Base-by-base conservation (phyloP, 148 eudicot species). In the Rheum nobile region DNA sequence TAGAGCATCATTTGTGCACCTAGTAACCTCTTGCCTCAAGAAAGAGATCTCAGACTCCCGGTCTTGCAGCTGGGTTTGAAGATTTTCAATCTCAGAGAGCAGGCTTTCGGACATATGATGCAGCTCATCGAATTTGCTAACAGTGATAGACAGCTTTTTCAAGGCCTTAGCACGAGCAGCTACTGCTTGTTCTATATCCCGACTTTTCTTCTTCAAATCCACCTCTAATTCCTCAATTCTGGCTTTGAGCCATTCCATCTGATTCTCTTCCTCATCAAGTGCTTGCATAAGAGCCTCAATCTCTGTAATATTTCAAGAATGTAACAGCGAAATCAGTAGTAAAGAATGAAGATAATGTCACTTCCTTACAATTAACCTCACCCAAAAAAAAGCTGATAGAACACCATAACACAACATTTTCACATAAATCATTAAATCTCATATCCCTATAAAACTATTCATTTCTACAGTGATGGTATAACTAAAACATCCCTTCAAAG, bases 71-170 rank as follows among this genome's bases (percentile, higher is more conserved):
- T 88, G 94, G 26, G 87, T 81, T 79, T 90, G 99, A 72, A 95
- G 96, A 80, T 87, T 88, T 85, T 95, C 99, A 80, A 95, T 84
- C 87, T 95, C 97, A 75, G 94, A 82, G 24, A 95, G 92, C 52
- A 95, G 97, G 83, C 84, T 82, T 82, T 87, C 91, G 54, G 99
- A 90, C 79, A 95, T 80, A 65, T 80, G 82, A 80, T 95, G 99
- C 75, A 95, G 86, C 82, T 95, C 99, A 83, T 95, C 99, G 79
- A 95, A 95, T 77, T 88, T 95, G 87, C 86, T 84, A 78, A 91
- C 96, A 12, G 99, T 92, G 26, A 86, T 77, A 43, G 96, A 85
- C 71, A 91, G 90, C 83, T 91, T 95, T 84, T 90, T 95, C 79
- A 83, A 74, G 77, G 89, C 89, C 88, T 91, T 95, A 16, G 87